Conservation (phyloP, 129 eudicot genomes). For the Glebionis coronaria region DNA sequence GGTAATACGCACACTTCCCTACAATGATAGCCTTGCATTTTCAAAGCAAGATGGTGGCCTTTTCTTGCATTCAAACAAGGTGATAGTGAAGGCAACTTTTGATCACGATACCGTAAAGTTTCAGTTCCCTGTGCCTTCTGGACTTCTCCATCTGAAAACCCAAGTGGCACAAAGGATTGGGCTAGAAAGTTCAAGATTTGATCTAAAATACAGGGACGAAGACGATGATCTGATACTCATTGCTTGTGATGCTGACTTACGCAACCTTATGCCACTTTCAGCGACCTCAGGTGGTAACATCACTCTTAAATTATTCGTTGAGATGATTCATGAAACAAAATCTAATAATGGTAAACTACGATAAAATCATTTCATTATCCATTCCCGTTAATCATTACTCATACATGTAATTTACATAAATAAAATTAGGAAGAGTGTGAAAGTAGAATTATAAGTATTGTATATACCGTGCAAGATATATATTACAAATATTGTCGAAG, state of each 20-base stretch:
- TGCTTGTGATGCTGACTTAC: constrained; percentile 17
- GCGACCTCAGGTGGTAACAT: background rate
- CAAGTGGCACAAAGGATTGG: constrained; percentile 33
- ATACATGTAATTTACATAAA: too few species aligned
- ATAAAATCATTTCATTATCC: too few species aligned
- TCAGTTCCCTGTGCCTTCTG: constrained; percentile 18
- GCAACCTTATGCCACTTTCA: constrained; percentile 11
- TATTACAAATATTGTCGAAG: too few species aligned
- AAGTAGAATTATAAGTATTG: too few species aligned
- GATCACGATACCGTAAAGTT: constrained; percentile 23
- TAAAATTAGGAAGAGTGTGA: too few species aligned
- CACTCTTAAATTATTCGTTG: constrained; percentile 5
- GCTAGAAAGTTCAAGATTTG: background rate
- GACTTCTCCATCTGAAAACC: constrained; percentile 18
- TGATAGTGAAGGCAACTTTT: constrained; percentile 27
- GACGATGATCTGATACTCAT: constrained; percentile 18
- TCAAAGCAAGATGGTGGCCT: constrained; percentile 3
- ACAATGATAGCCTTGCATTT: background rate
- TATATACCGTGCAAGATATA: too few species aligned
- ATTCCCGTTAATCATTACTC: too few species aligned
- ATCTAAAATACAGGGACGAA: constrained; percentile 33
- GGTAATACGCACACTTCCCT: background rate
- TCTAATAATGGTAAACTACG: too few species aligned
- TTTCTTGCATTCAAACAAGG: background rate
- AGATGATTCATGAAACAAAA: background rate